These are phyloP conservation scores for Chromera velia DNA, from an alignment of 73 alveolate genomes.

Conservation along the genomic window DNA sequence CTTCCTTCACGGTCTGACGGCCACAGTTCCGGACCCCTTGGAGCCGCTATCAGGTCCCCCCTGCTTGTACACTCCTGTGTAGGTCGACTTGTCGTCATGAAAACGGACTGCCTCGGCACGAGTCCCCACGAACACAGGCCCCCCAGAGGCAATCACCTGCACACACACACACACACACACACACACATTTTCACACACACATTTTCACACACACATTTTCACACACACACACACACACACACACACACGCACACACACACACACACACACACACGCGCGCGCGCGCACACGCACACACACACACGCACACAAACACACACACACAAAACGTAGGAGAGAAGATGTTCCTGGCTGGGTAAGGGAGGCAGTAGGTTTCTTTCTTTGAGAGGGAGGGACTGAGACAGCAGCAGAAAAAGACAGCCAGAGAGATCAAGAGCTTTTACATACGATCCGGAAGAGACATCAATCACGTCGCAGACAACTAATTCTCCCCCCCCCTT, in stretches of 20 bases:
- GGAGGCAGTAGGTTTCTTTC: background rate
- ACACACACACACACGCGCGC: too few species aligned
- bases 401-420: conserved; percentile 18
- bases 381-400: background rate
- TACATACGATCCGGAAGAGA: conserved; percentile 26
- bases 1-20: too few species aligned
- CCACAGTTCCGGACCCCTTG: too few species aligned
- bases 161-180: too few species aligned
- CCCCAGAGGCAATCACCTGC: background rate
- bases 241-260: too few species aligned
- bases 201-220: too few species aligned
- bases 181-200: too few species aligned
- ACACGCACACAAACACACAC: too few species aligned
- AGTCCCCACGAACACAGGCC: conserved; percentile 40
- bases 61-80: conserved; percentile 82
- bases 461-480: conserved; percentile 54
- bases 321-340: too few species aligned
- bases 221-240: too few species aligned
- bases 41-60: conserved; percentile 73
- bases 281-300: too few species aligned
- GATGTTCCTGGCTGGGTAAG: too few species aligned
- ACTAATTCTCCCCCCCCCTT: conserved; percentile 55
- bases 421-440: conserved; percentile 43
- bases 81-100: conserved; percentile 62
- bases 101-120: conserved; percentile 41